Base-by-base conservation (phyloP, 2,329 filamentous ascomycete genomes). In the Pseudocercospora crystallina region DNA sequence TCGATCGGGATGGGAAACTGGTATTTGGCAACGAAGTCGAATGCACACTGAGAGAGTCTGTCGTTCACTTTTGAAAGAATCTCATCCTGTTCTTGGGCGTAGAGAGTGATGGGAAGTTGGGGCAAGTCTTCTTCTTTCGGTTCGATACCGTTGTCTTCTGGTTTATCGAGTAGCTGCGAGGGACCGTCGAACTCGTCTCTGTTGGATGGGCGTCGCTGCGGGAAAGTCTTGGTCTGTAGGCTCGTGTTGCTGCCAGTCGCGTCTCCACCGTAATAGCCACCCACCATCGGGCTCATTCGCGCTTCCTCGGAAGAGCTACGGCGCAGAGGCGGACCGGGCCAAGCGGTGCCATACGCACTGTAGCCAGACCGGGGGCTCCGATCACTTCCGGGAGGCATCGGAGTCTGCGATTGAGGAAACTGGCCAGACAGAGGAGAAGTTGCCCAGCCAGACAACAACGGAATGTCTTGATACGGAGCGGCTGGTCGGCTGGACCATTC, bases 181-280 rank as follows among this genome's bases (percentile, higher is more conserved):
- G 89, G 89, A 2, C 89, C 89, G 71, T 94, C 89, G 71, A 95
- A 95, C 71, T 94, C 89, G 75, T 95, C 89, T 54, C 89, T 81
- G 73, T 91, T 91, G 36, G 86, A 89, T 20, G 87, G 83, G 29
- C 86, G 81, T 61, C 87, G 80, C 65, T 88, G 85, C 35, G 57
- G 57, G 35, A 60, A 61, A 30, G 57, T 52, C 51, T 61, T 64
- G 38, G 47, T 54, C 35, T 64, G 58, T 17, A 64, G 51, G 45
- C 56, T 61, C 11, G 58, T 49, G 13, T 54, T 51, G 41, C 52
- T 61, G 8, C 55, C 56, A 14, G 52, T 51, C n/a, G 54, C 50
- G 20, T 62, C 62, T 44, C 54, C 57, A 32, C 53, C 55, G 48
- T 61, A 65, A 47, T 60, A 56, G 30, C 43, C 50, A 43, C 55